phyloP scores from a whole-genome alignment of 2,329 filamentous ascomycete species.

The Macroventuria anomochaeta region DNA sequence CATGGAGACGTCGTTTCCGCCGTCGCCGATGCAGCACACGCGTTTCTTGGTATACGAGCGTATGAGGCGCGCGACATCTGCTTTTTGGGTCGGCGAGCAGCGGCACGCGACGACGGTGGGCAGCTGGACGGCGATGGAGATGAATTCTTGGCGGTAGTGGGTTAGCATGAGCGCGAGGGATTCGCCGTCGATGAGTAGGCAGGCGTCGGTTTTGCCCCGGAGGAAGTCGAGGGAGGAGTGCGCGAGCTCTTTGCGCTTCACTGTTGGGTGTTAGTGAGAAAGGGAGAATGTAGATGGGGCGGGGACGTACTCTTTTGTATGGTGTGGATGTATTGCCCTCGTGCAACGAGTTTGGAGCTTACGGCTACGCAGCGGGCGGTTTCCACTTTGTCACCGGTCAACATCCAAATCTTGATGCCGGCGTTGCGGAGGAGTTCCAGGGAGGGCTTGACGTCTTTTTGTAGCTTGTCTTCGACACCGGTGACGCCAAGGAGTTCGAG shows the following conservation, averaged over 20 bases:
- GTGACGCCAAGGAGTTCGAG: conserved; percentile 96
- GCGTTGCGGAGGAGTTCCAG: conserved; percentile 94
- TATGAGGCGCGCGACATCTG: conserved; percentile 89
- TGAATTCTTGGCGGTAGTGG: conserved; percentile 83
- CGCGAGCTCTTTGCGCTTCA: conserved; percentile 82
- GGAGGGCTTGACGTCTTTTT: conserved; percentile 93
- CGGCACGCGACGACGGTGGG: conserved; percentile 95
- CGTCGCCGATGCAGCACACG: conserved; percentile 96
- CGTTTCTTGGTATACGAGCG: conserved; percentile 91
- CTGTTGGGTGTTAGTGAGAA: conserved; percentile 25
- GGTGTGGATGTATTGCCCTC: conserved; percentile 95
- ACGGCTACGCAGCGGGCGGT: conserved; percentile 96
- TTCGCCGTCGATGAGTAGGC: conserved; percentile 93
- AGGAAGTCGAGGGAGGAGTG: conserved; percentile 90
- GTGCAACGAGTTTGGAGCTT: conserved; percentile 88
- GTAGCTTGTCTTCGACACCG: conserved; percentile 95
- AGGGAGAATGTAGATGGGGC: background rate
- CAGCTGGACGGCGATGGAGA: conserved; percentile 83
- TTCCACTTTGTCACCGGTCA: conserved; percentile 98
- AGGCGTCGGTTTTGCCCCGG: conserved; percentile 82
- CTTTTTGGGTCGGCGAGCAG: conserved; percentile 96
- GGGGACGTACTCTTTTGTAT: conserved; percentile 68
- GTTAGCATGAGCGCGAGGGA: conserved; percentile 82
- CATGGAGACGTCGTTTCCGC: conserved; percentile 98
- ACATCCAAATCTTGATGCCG: conserved; percentile 99